Conservation (phyloP, 495 filamentous ascomycete genomes). For the Ramalina intermedia region DNA sequence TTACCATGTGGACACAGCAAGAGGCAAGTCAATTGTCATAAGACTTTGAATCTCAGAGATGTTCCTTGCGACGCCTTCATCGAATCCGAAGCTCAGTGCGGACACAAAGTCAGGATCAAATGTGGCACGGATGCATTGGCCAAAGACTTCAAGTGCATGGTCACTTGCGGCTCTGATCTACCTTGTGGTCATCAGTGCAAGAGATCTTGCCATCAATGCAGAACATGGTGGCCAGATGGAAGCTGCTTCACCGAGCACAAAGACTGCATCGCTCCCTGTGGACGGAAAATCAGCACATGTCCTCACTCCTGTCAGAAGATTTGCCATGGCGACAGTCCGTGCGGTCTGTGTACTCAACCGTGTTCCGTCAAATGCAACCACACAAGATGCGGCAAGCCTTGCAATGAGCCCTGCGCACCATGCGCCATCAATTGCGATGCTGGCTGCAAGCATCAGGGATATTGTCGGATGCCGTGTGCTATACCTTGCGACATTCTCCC, state of each 20-base stretch:
- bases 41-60: slow-evolving; percentile 16
- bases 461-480: slow-evolving; percentile 42
- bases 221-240: slow-evolving; percentile 10
- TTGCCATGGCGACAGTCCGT: slow-evolving; percentile 35
- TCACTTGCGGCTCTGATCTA: slow-evolving; percentile 2
- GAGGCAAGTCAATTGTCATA: slow-evolving; percentile 26
- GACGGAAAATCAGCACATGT: slow-evolving; percentile 33
- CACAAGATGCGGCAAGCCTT: slow-evolving; percentile 35
- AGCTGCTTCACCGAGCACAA: slow-evolving; percentile 24
- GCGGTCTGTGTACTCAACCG: slow-evolving; percentile 32
- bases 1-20: slow-evolving; percentile 42
- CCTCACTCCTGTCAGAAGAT: slow-evolving; percentile 30
- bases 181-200: slow-evolving; percentile 23
- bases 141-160: slow-evolving; percentile 1
- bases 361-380: slow-evolving; percentile 43
- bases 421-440: slow-evolving; percentile 43
- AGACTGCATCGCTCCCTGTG: slow-evolving; percentile 30
- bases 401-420: slow-evolving; percentile 44
- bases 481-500: slow-evolving; percentile 42
- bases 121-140: not conserved
- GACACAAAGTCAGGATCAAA: slow-evolving; percentile 24
- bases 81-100: slow-evolving; percentile 29
- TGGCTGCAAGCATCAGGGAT: slow-evolving; percentile 33
- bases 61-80: slow-evolving; percentile 21
- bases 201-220: slow-evolving; percentile 30